Percentiles rank a stretch among this genome's conserved stretches.
Conservation (phyloP, 768 basidiomycete species). For the Russula compacta region DNA sequence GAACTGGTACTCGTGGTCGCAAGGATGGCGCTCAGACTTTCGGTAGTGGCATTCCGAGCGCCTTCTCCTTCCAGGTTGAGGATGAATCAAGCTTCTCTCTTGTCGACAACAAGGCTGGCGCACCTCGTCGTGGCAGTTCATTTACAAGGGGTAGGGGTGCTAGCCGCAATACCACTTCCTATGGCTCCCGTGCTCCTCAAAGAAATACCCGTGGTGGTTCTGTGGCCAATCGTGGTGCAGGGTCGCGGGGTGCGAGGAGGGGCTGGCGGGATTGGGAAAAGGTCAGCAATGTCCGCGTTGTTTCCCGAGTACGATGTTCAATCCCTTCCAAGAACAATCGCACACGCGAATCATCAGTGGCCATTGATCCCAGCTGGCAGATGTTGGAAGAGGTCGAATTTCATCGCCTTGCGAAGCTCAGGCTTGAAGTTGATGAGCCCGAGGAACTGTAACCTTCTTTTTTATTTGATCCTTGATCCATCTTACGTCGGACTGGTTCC, state of each 20-base stretch:
- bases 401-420: constrained; percentile 80
- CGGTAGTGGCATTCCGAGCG: constrained; percentile 82
- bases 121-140: constrained; percentile 59
- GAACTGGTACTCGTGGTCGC: constrained; percentile 43
- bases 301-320: neutral
- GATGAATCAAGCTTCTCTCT: constrained; percentile 96
- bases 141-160: constrained; percentile 46
- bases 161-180: constrained; percentile 30
- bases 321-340: constrained; percentile 51
- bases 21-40: constrained; percentile 78
- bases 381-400: constrained; percentile 98
- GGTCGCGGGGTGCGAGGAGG: constrained; percentile 50
- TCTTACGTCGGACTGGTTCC: neutral
- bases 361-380: constrained; percentile 86
- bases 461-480: neutral
- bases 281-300: constrained; percentile 33
- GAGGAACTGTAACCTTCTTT: constrained; percentile 72
- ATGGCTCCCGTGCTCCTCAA: constrained; percentile 36
- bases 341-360: constrained; percentile 86
- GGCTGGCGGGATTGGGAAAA: constrained; percentile 96
- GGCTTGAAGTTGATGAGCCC: constrained; percentile 88
- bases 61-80: constrained; percentile 95
- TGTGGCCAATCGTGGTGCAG: constrained; percentile 36
- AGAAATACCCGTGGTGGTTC: constrained; percentile 35
- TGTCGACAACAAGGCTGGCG: constrained; percentile 77